A percentile compares a stretch with the other conserved stretches of the same genome.
phyloP scores from a whole-genome alignment of 2,329 filamentous ascomycete species.

The Fusarium nygamai region DNA sequence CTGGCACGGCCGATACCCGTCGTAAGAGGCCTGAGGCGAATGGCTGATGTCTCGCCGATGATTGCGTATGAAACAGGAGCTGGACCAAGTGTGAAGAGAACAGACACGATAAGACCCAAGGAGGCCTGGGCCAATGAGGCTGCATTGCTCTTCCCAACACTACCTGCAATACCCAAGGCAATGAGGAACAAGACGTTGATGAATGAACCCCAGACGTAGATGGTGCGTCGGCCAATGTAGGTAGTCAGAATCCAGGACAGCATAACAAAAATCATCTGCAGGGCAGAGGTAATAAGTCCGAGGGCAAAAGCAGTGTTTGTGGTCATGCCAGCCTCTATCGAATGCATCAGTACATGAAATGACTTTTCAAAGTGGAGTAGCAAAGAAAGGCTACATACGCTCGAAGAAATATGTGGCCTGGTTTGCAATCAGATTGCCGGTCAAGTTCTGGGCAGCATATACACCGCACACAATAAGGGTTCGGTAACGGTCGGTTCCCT shows the following conservation, averaged over 20 bases:
- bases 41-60: constrained; percentile 72
- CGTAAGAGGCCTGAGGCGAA: constrained; percentile 71
- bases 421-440: constrained; percentile 70
- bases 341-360: neutral
- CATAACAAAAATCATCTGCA: constrained; percentile 71
- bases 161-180: constrained; percentile 67
- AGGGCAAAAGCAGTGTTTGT: constrained; percentile 67
- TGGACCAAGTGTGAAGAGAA: constrained; percentile 70
- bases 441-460: constrained; percentile 69
- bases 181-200: constrained; percentile 65
- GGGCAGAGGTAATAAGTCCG: constrained; percentile 71
- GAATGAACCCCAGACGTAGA: constrained; percentile 70
- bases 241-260: constrained; percentile 74
- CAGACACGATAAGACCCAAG: constrained; percentile 71
- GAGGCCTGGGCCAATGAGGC: constrained; percentile 60
- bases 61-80: constrained; percentile 74
- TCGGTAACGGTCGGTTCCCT: constrained; percentile 63
- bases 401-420: constrained; percentile 69
- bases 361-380: neutral
- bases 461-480: constrained; percentile 66
- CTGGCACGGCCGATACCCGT: constrained; percentile 70
- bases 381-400: constrained; percentile 29
- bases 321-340: constrained; percentile 67
- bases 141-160: constrained; percentile 51
- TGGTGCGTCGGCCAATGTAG: constrained; percentile 70